phyloP scores from a whole-genome alignment of 106 monocot genomes.

The Phalaenopsis equestris region DNA sequence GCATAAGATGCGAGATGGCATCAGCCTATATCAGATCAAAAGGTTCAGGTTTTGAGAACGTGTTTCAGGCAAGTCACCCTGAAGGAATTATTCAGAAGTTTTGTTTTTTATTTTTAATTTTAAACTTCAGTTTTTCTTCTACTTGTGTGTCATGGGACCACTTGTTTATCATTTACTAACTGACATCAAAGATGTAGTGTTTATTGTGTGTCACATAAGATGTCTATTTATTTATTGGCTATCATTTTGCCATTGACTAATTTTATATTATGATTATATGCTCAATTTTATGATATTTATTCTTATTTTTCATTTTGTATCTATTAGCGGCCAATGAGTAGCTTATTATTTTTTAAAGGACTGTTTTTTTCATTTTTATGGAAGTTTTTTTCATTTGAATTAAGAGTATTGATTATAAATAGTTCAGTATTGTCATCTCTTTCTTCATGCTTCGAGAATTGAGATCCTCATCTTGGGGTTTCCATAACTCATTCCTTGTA shows the following conservation, averaged over 20 bases:
- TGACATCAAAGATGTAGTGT: not conserved
- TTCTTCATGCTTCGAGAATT: no score
- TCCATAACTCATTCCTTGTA: no score
- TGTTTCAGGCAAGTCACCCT: constrained; percentile 61
- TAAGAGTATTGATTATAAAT: not conserved
- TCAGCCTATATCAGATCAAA: constrained; percentile 93
- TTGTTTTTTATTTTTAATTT: not conserved
- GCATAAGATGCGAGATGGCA: constrained; percentile 98
- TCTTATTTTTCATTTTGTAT: not conserved
- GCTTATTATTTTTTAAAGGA: not conserved
- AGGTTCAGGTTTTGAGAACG: constrained; percentile 86
- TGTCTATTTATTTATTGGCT: not conserved
- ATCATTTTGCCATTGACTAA: not conserved
- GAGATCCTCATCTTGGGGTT: no score
- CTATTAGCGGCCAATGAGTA: not conserved
- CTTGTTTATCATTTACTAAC: not conserved
- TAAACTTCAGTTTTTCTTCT: not conserved
- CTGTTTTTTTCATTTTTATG: not conserved
- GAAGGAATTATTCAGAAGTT: not conserved
- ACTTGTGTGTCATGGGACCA: not conserved
- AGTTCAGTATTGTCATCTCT: not conserved
- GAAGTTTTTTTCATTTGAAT: not conserved
- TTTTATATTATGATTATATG: not conserved
- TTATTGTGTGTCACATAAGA: not conserved
- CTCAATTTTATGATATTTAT: not conserved